phyloP scores from a whole-genome alignment of 1,284 basidiomycete genomes.

The Pisolithus thermaeus region DNA sequence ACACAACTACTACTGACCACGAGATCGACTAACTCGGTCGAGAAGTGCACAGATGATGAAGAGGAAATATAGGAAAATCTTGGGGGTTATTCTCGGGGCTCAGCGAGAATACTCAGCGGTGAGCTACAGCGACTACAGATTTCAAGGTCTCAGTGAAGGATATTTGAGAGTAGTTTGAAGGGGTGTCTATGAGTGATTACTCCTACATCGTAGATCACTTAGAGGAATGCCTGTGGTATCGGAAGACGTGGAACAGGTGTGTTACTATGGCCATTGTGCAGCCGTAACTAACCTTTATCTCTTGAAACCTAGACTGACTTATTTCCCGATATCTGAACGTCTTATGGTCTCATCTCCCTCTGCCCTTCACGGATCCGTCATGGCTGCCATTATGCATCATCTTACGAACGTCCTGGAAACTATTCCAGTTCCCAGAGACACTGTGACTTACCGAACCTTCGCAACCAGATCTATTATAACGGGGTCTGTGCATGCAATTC shows the following conservation, averaged over 20 bases:
- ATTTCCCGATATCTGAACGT: not conserved
- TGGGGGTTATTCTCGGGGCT: not conserved
- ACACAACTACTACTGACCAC: no score
- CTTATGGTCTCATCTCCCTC: not conserved
- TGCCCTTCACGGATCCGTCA: not conserved
- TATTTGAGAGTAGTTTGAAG: not conserved
- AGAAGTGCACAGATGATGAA: not conserved
- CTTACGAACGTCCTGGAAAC: not conserved
- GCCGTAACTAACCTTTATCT: not conserved
- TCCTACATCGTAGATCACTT: not conserved
- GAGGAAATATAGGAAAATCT: not conserved
- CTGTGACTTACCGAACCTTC: not conserved
- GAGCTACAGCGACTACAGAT: not conserved
- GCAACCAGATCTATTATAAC: not conserved
- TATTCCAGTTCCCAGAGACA: not conserved
- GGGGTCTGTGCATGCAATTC: not conserved
- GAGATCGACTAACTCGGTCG: not conserved
- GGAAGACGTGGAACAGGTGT: not conserved
- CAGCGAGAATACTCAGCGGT: not conserved
- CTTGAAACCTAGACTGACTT: not conserved
- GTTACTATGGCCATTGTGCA: not conserved
- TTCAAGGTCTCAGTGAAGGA: not conserved
- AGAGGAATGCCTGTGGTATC: not conserved
- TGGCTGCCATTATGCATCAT: not conserved
- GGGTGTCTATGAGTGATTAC: not conserved